These are phyloP conservation scores for Peronospora tabacina DNA, from an alignment of 352 stramenopile species.

Conservation along the genomic window DNA sequence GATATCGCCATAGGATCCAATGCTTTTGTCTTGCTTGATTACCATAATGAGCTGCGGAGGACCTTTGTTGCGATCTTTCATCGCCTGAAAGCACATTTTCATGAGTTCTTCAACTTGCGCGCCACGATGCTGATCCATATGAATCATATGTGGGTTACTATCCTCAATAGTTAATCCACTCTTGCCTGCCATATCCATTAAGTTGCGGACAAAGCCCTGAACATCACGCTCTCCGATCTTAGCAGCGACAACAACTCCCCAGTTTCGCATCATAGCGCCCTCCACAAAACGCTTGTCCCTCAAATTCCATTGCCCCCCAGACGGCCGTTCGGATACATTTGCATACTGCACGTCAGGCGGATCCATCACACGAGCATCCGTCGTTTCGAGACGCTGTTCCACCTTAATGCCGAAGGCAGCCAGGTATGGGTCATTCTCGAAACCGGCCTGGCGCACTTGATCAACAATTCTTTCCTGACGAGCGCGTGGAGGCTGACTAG, in stretches of 20 bases:
- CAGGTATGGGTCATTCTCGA: conserved; percentile 64
- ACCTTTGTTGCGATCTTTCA: conserved; percentile 28
- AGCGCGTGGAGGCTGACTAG: conserved; percentile 37
- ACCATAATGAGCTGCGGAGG: conserved; percentile 54
- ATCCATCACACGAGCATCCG: conserved; percentile 43
- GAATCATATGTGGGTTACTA: conserved; percentile 32
- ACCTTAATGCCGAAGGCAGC: conserved; percentile 56
- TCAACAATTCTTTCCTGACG: conserved; percentile 54
- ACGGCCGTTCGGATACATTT: conserved; percentile 49
- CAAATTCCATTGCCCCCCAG: conserved; percentile 68
- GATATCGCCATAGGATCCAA: conserved; percentile 52
- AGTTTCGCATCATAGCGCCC: conserved; percentile 39
- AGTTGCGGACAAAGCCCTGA: conserved; percentile 35
- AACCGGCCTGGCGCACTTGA: conserved; percentile 52
- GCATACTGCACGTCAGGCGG: conserved; percentile 58
- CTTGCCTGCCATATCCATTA: conserved; percentile 31
- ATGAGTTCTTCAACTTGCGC: conserved; percentile 53
- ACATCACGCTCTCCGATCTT: conserved; percentile 33
- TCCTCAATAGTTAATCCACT: conserved; percentile 39
- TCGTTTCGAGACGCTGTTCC: conserved; percentile 38
- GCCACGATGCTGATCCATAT: conserved; percentile 31
- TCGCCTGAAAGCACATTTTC: conserved; percentile 42
- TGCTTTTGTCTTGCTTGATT: conserved; percentile 41
- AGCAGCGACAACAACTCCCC: conserved; percentile 47
- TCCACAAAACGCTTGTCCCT: conserved; percentile 62